Evolutionary conservation across 805 yeast genomes (phyloP).

Genomic region (Metschnikowia dekortorum): DNA sequence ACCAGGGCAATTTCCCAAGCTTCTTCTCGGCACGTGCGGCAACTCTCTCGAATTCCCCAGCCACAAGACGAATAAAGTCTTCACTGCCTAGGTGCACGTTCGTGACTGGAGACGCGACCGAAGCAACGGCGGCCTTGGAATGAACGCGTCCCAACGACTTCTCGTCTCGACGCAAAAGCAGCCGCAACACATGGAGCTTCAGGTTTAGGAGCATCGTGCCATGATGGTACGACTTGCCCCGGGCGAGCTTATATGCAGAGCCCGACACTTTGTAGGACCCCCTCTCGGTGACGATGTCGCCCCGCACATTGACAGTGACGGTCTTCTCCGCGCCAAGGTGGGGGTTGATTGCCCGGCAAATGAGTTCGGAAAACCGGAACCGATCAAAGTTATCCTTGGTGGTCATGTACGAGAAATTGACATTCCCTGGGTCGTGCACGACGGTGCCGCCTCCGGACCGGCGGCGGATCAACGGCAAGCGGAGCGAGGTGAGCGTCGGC

Average conservation of each 20-base stretch:
- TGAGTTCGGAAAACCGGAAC: constrained; percentile 45
- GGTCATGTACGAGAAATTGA: constrained; percentile 78
- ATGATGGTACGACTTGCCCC: constrained; percentile 84
- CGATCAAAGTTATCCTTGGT: constrained; percentile 63
- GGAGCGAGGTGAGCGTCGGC: constrained; percentile 42
- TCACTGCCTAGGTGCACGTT: constrained; percentile 51
- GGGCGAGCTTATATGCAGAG: constrained; percentile 82
- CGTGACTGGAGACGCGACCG: constrained; percentile 76
- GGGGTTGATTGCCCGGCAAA: constrained; percentile 32
- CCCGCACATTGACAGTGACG: constrained; percentile 62
- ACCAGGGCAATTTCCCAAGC: constrained; percentile 6
- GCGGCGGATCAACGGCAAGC: constrained; percentile 70
- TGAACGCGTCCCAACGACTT: constrained; percentile 37
- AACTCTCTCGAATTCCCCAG: constrained; percentile 35
- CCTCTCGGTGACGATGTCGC: constrained; percentile 63
- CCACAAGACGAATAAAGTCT: constrained; percentile 44
- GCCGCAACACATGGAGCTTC: constrained; percentile 52
- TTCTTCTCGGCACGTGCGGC: constrained; percentile 8
- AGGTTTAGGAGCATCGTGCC: constrained; percentile 88
- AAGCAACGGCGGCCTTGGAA: constrained; percentile 55
- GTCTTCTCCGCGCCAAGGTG: constrained; percentile 10
- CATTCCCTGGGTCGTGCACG: constrained; percentile 87
- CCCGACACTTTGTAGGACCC: constrained; percentile 70
- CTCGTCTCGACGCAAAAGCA: constrained; percentile 51
- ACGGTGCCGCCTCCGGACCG: constrained; percentile 96